Evolutionary conservation across 208 protist genomes (phyloP).

Genomic region (Acanthamoeba lenticulata): DNA sequence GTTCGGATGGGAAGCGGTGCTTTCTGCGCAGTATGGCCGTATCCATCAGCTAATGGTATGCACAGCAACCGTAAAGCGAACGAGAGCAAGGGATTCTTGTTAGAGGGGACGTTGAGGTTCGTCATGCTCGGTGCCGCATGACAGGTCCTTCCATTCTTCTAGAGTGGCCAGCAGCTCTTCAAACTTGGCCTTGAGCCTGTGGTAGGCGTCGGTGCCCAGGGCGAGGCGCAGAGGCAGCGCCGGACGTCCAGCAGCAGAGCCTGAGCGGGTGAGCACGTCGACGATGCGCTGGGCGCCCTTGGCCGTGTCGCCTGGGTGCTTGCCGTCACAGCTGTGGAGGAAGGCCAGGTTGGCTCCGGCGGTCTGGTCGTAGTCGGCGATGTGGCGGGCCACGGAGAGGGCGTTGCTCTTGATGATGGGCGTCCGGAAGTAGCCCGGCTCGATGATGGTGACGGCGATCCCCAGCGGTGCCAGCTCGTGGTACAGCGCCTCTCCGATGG

Average conservation of each 20-base stretch:
- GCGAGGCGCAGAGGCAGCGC: neutral
- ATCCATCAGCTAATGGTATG: too few species aligned
- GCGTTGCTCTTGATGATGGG: neutral
- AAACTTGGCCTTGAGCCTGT: neutral
- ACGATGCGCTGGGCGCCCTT: conserved; percentile 28
- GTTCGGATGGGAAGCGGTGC: too few species aligned
- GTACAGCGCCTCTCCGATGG: neutral
- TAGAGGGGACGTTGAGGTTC: too few species aligned
- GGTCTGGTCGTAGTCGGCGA: conserved; percentile 46
- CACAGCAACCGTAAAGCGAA: too few species aligned
- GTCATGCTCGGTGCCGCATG: neutral
- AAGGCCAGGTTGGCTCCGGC: neutral
- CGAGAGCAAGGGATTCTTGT: too few species aligned
- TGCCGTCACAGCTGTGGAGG: neutral
- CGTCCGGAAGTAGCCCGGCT: conserved; percentile 67
- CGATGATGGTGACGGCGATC: conserved; percentile 15
- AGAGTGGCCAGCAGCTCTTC: too few species aligned
- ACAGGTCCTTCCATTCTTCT: conserved; percentile 22
- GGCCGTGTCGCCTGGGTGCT: conserved; percentile 50
- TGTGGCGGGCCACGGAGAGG: neutral
- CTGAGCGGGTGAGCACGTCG: conserved; percentile 58
- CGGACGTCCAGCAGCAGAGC: conserved; percentile 24
- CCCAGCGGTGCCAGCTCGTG: conserved; percentile 44
- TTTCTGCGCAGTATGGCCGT: too few species aligned
- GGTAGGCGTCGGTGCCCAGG: neutral